These are phyloP conservation scores for Alternaria triticimaculans DNA, from an alignment of 2,329 filamentous ascomycete genomes.

Conservation along the genomic window DNA sequence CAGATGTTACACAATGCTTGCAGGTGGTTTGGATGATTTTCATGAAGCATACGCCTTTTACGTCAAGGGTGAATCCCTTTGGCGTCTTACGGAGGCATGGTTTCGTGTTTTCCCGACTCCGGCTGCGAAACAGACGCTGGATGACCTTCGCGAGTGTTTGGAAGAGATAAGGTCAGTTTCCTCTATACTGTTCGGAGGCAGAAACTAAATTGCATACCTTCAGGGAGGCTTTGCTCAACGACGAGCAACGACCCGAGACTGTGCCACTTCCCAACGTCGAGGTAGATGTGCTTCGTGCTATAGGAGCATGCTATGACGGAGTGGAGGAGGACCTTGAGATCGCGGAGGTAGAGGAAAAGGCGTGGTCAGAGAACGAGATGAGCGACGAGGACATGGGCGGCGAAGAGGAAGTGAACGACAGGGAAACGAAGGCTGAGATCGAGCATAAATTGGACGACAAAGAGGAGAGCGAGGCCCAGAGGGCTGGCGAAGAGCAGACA, in stretches of 20 bases:
- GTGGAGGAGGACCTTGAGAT: not conserved
- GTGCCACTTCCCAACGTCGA: not conserved
- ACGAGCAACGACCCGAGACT: not conserved
- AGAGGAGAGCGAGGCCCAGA: not conserved
- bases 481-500: not conserved
- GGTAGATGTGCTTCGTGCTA: not conserved
- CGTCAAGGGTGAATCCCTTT: not conserved
- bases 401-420: not conserved
- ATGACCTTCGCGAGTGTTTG: not conserved
- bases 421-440: not conserved
- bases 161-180: not conserved
- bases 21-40: fast-evolving
- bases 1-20: not conserved
- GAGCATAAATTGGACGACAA: not conserved
- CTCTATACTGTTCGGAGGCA: fast-evolving
- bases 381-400: not conserved
- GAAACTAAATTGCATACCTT: not conserved
- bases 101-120: no score
- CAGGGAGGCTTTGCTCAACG: fast-evolving
- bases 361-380: not conserved
- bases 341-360: not conserved
- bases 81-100: not conserved
- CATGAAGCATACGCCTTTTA: not conserved
- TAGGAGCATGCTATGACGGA: not conserved
- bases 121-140: not conserved